Evolutionary conservation across 2,329 filamentous ascomycete genomes (phyloP), one percentile per base, ranked within the genome.

Genomic region (Penicillium oxalicum): DNA sequence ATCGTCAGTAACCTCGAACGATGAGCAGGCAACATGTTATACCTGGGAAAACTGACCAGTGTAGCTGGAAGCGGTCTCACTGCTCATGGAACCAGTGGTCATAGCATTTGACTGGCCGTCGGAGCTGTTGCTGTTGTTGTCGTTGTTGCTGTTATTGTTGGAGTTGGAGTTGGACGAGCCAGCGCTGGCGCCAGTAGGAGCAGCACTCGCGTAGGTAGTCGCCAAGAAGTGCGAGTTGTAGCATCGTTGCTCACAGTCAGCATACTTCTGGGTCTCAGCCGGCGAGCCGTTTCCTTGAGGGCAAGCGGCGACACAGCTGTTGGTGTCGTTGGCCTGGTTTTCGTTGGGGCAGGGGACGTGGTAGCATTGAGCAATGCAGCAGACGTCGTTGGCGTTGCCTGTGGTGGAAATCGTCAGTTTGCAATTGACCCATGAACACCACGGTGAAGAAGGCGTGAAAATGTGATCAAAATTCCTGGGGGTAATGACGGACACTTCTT

Each of bases 331-430:
- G 58, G 69, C 74, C 63, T 76, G 70, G 41, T 61, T 60, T n/a
- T 71, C 68, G 61, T 73, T 74, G 53, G 77, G 77, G 62, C 74
- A 77, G 29, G 78, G 77, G 35, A 74, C 72, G 34, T 73, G 68
- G 55, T 74, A 67, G 66, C 78, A 81, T 11, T 64, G 60, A 34
- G 78, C 77, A 54, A 70, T 63, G 68, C 78, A 81, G 65, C 73
- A 76, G 45, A 75, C 65, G 57, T 80, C 76, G 37, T 53, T 66
- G 18, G 61, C 47, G 33, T 55, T 51, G 59, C 77, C 78, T 69
- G 50, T 13, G 40, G 48, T 46, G 8, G 27, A 33, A 36, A 13
- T 5, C 18, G 9, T 4, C 13, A 37, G 34, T 12, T 29, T 4
- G 9, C 7, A 40, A 26, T 26, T 26, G 37, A 39, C 27, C 1